phyloP scores from a whole-genome alignment of 1,139 yeast genomes.

The Taphrina communis region DNA sequence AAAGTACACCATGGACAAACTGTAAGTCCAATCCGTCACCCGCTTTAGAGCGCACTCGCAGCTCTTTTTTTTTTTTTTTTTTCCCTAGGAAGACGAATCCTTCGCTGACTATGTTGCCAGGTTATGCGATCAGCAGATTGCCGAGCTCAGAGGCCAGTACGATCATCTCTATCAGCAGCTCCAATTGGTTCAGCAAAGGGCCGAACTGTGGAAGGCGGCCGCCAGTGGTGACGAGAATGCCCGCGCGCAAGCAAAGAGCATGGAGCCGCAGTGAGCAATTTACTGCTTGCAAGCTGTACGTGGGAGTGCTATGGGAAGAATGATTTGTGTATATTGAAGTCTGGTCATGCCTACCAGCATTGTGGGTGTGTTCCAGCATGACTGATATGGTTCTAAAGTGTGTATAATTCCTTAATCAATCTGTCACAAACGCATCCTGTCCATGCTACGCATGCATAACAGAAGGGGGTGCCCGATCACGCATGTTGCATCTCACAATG shows the following conservation, averaged over 20 bases:
- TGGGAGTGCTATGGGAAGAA: neutral
- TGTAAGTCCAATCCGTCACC: neutral
- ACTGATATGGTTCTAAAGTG: neutral
- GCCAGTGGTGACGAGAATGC: slow-evolving; percentile 27
- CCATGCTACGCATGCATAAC: neutral
- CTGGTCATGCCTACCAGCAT: neutral
- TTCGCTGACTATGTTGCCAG: slow-evolving; percentile 4
- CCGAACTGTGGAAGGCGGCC: slow-evolving; percentile 28
- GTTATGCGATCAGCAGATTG: slow-evolving; percentile 26
- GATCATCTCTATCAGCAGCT: slow-evolving; percentile 33
- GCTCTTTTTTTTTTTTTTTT: too few species aligned
- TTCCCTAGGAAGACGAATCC: too few species aligned
- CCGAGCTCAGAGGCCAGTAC: slow-evolving; percentile 26
- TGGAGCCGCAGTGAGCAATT: slow-evolving; percentile 1
- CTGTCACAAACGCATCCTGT: neutral
- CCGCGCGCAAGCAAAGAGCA: slow-evolving; percentile 19
- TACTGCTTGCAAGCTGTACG: neutral
- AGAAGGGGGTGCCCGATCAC: neutral
- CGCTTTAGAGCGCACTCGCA: too few species aligned
- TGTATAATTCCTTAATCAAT: slow-evolving; percentile 2
- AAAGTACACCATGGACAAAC: slow-evolving; percentile 36
- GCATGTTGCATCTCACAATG: neutral
- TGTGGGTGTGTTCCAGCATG: slow-evolving; percentile 1
- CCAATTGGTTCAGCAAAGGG: slow-evolving; percentile 14
- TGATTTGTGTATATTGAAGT: neutral